These are phyloP conservation scores for Mycena rosella DNA, from an alignment of 768 basidiomycete genomes.

Conservation along the genomic window DNA sequence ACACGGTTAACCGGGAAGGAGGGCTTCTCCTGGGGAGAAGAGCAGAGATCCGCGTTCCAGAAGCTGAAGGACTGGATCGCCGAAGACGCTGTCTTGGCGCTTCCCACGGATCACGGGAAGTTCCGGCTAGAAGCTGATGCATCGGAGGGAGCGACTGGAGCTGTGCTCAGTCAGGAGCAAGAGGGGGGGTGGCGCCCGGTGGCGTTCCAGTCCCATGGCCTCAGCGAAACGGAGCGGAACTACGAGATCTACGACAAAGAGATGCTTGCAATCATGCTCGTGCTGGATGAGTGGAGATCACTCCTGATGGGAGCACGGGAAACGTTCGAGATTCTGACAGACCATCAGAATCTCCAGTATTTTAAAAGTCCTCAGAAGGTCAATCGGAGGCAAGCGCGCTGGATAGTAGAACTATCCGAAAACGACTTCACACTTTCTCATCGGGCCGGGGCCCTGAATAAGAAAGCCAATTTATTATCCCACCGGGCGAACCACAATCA, in stretches of 20 bases:
- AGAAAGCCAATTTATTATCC: too few relatives aligned
- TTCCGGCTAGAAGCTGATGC: slow-evolving; percentile 24
- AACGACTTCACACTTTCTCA: too few relatives aligned
- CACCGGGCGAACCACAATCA: too few relatives aligned
- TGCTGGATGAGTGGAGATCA: slow-evolving; percentile 28
- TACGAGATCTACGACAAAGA: too few relatives aligned
- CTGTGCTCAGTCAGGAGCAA: slow-evolving; percentile 6
- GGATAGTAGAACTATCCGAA: too few relatives aligned
- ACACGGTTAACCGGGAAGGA: slow-evolving; percentile 14
- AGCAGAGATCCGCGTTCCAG: neutral
- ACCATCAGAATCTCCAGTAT: slow-evolving; percentile 27
- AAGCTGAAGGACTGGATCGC: slow-evolving; percentile 1
- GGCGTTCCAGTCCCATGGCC: too few relatives aligned
- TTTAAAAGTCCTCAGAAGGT: too few relatives aligned
- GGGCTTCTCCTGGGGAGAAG: neutral
- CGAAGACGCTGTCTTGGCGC: neutral
- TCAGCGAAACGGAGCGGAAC: too few relatives aligned
- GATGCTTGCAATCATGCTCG: slow-evolving; percentile 36
- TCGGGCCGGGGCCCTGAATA: too few relatives aligned
- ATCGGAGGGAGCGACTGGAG: slow-evolving; percentile 14
- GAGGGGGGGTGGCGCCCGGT: slow-evolving; percentile 21
- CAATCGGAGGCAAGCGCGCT: too few relatives aligned
- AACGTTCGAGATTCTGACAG: slow-evolving; percentile 26
- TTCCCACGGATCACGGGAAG: neutral
- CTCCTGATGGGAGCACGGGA: slow-evolving; percentile 31